Percentiles rank a stretch among this genome's conserved stretches.
phyloP scores from a whole-genome alignment of 768 basidiomycete genomes.

The Royoungia palumana region DNA sequence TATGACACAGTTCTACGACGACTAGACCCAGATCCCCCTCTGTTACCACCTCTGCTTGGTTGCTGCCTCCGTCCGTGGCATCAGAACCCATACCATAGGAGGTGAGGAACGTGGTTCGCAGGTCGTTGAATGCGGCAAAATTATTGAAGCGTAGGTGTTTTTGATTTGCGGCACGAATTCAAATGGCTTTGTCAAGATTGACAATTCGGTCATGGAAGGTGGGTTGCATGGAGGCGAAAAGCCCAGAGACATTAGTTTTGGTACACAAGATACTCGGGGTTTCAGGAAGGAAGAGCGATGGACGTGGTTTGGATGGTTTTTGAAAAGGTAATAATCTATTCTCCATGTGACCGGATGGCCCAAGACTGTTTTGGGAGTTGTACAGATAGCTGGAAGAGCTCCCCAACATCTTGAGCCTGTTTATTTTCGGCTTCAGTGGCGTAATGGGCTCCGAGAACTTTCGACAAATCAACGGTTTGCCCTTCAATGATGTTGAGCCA shows the following conservation, averaged over 20 bases:
- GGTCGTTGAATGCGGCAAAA: background rate
- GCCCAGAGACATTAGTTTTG: background rate
- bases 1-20: background rate
- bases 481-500: slow-evolving; percentile 11
- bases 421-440: background rate
- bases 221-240: slow-evolving; percentile 17
- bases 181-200: slow-evolving; percentile 30
- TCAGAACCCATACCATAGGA: slow-evolving; percentile 1
- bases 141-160: slow-evolving; percentile 1
- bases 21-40: too few relatives aligned
- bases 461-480: background rate
- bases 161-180: slow-evolving; percentile 19
- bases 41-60: too few relatives aligned
- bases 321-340: slow-evolving; percentile 3
- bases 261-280: slow-evolving; percentile 29
- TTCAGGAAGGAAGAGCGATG: slow-evolving; percentile 29
- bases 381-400: slow-evolving; percentile 1
- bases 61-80: too few relatives aligned
- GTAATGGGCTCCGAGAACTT: slow-evolving; percentile 7
- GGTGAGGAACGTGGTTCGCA: background rate
- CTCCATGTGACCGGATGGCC: background rate
- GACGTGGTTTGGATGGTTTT: background rate
- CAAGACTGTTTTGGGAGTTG: background rate
- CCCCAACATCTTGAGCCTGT: slow-evolving; percentile 3
- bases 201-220: slow-evolving; percentile 23